A percentile compares a stretch with the other conserved stretches of the same genome.
phyloP scores from a whole-genome alignment of 2,329 filamentous ascomycete species.

The Colletotrichum australisinense region DNA sequence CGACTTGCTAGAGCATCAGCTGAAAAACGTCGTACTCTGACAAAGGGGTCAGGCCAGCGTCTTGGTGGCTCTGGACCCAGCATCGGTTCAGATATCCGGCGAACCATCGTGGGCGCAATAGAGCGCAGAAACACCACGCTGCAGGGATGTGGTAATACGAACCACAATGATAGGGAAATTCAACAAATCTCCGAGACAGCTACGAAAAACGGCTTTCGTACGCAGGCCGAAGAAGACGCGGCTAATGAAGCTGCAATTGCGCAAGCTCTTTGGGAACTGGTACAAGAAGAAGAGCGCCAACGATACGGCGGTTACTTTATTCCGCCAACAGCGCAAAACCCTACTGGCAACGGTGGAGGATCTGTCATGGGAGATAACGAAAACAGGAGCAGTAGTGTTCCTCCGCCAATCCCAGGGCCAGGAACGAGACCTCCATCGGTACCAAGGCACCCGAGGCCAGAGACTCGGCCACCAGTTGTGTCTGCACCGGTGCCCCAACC shows the following conservation, averaged over 20 bases:
- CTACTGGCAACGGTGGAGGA: constrained; percentile 56
- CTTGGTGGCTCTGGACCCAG: constrained; percentile 72
- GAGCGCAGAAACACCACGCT: constrained; percentile 75
- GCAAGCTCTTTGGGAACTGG: constrained; percentile 85
- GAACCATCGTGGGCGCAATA: constrained; percentile 77
- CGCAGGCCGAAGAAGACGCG: constrained; percentile 87
- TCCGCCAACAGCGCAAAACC: constrained; percentile 60
- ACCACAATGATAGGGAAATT: constrained; percentile 74
- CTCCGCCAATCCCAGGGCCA: constrained; percentile 21
- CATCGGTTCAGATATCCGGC: constrained; percentile 75
- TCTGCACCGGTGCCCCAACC: constrained; percentile 1
- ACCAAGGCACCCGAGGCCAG: constrained; percentile 10
- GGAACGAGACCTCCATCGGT: constrained; percentile 36
- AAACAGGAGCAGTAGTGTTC: constrained; percentile 22
- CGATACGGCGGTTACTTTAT: constrained; percentile 68
- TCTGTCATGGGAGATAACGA: constrained; percentile 41
- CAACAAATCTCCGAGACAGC: constrained; percentile 72
- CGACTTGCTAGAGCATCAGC: constrained; percentile 79
- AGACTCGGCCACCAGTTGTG: constrained; percentile 14
- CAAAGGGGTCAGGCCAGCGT: constrained; percentile 74
- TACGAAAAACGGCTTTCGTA: constrained; percentile 80
- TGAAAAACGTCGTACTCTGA: constrained; percentile 72
- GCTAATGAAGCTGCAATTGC: constrained; percentile 90
- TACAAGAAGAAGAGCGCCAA: constrained; percentile 78
- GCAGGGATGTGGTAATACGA: constrained; percentile 81